Base-by-base conservation (phyloP, 805 yeast species). In the Candida methanosorbosa region DNA sequence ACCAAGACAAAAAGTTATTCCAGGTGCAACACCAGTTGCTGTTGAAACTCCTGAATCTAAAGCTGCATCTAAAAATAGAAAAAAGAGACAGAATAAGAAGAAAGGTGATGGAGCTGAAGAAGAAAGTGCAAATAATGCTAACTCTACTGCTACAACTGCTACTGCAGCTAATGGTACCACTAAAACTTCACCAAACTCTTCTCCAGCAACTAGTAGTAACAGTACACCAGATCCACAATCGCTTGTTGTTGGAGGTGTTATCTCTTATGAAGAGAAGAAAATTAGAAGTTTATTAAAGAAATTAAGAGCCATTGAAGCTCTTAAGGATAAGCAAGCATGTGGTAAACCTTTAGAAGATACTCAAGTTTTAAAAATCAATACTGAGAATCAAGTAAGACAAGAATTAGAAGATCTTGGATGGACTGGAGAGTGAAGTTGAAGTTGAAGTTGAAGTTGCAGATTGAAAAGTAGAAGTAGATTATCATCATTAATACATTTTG, bases 261-360 rank as follows among this genome's bases (percentile, higher is more conserved):
- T 66, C 25, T 74, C 84, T 9, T 68, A 84, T 27, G 97, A 90
- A 59, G 97, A 90, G 49, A 92, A 88, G 70, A 87, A 88, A 61
- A 79, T 86, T 43, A 75, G 98, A 56, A 78, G 92, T 22, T 69
- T 92, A 56, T 70, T 88, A 59, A 92, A 92, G 66, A 92, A 92
- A 62, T 71, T 90, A 43, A 74, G 97, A 52, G 97, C 98, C n/a
- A 92, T 92, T 48, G 95, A 88, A 58, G 78, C 77, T 35, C 71
- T 92, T 50, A 88, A 88, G 60, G 73, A 74, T 67, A 84, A 90
- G 56, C 87, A 84, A 61, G 82, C 81, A 8, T 67, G 64, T 37
- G 94, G 90, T 33, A 96, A 87, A 43, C 68, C 77, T 41, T 71
- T 92, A 46, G 98, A 92, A 62, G 94, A 81, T 49, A 92, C 97